A percentile compares a stretch with the other conserved stretches of the same genome.
These are phyloP conservation scores for Pichia nakasei DNA, from an alignment of 805 yeast species.

Conservation along the genomic window DNA sequence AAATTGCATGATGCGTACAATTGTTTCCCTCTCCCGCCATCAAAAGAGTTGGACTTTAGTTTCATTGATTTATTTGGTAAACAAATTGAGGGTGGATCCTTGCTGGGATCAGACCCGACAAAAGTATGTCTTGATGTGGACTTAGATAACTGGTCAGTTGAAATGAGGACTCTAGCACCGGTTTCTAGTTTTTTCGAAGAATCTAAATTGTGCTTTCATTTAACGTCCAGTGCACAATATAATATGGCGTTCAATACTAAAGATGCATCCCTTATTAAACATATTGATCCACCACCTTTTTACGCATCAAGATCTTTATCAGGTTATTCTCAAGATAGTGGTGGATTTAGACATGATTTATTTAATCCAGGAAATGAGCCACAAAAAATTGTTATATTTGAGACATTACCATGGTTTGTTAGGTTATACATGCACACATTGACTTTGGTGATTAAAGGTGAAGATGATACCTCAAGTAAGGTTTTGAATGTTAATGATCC, in stretches of 20 bases:
- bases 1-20: slow-evolving; percentile 53
- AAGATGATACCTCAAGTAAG: slow-evolving; percentile 5
- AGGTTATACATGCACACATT: slow-evolving; percentile 71
- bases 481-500: slow-evolving; percentile 18
- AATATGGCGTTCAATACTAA: slow-evolving; percentile 36
- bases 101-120: slow-evolving; percentile 38
- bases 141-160: slow-evolving; percentile 36
- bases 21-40: slow-evolving; percentile 71
- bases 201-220: slow-evolving; percentile 16
- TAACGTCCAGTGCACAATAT: slow-evolving; percentile 18
- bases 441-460: slow-evolving; percentile 26
- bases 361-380: slow-evolving; percentile 50
- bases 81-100: slow-evolving; percentile 52
- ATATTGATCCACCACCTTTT: slow-evolving; percentile 48
- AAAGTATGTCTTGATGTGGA: slow-evolving; percentile 35
- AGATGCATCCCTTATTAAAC: slow-evolving; percentile 36
- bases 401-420: slow-evolving; percentile 90
- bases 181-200: neutral
- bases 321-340: slow-evolving; percentile 85
- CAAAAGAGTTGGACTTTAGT: slow-evolving; percentile 37
- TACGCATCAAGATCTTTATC: slow-evolving; percentile 77
- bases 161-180: slow-evolving; percentile 8
- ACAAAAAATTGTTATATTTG: slow-evolving; percentile 55
- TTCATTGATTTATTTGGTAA: slow-evolving; percentile 66
- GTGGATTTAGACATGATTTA: slow-evolving; percentile 76